Evolutionary conservation across 768 basidiomycete species (phyloP).

Genomic region (Tricholoma saponaceum): DNA sequence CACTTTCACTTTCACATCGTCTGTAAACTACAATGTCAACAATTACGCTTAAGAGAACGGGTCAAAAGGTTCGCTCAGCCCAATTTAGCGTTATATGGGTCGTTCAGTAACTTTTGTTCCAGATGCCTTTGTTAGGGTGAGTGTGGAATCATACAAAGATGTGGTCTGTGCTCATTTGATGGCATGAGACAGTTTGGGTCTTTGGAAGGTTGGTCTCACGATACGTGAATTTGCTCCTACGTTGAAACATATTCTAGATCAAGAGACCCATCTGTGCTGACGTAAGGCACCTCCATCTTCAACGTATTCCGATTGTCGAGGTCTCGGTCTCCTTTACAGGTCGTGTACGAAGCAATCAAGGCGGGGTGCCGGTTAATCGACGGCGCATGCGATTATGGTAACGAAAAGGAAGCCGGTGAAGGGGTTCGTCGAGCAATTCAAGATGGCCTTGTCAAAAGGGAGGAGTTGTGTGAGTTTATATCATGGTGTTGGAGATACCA

Average conservation of each 20-base stretch:
- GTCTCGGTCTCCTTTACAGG: constrained; percentile 29
- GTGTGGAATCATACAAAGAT: constrained; percentile 12
- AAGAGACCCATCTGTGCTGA: constrained; percentile 58
- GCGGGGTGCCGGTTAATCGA: constrained; percentile 84
- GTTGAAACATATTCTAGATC: constrained; percentile 47
- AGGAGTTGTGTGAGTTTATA: constrained; percentile 72
- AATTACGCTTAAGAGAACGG: constrained; percentile 54
- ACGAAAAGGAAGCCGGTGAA: constrained; percentile 82
- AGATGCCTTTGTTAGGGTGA: constrained; percentile 76
- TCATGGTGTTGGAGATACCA: not conserved
- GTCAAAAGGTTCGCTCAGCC: constrained; percentile 41
- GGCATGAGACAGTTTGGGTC: constrained; percentile 46
- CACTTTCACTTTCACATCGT: too few species aligned
- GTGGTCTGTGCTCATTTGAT: constrained; percentile 5
- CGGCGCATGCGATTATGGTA: constrained; percentile 84
- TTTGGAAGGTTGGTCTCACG: constrained; percentile 55
- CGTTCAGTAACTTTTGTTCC: too few species aligned
- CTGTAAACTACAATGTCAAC: constrained; percentile 45
- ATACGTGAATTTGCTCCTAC: constrained; percentile 12
- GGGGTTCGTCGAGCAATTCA: constrained; percentile 74
- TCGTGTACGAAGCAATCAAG: constrained; percentile 84
- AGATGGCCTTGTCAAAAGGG: constrained; percentile 82
- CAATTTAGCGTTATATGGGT: not conserved
- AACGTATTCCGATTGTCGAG: too few species aligned
- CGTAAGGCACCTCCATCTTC: constrained; percentile 27